Base-by-base conservation (phyloP, 2,329 filamentous ascomycete genomes). In the Aspergillus niger region DNA sequence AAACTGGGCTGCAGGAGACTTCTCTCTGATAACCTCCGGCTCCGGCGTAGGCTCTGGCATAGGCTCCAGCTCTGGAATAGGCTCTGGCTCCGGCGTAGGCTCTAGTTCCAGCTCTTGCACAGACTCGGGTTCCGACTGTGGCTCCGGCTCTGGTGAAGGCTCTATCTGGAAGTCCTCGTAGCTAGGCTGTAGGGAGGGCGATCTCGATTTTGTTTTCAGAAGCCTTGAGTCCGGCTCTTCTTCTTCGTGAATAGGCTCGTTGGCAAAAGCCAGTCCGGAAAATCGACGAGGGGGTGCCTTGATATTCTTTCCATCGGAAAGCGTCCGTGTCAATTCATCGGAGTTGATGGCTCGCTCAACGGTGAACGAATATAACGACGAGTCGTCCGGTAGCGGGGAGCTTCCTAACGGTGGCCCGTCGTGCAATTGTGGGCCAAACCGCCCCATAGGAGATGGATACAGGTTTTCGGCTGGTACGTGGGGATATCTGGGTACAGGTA, bases 321-420 rank as follows among this genome's bases (percentile, higher is more conserved):
- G 67, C n/a, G 71, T 74, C 39, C 75, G 69, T 64, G 73, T 72
- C 8, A 77, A 50, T 26, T 74, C 63, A 58, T 76, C 74, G 10
- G 73, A 69, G 32, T 77, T 71, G 44, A 77, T 67, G 48, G 75
- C 70, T 17, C 75, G 72, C 38, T 77, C 75, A 13, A 77, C 57
- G 17, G 63, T 66, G 66, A 70, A 77, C 2, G 75, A 77, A 2
- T 72, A 60, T 10, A 70, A 66, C 1, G 75, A 77, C 11, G 71
- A 69, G 47, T 74, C 74, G 54, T 76, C 75, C 8, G 73, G 58
- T 58, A 54, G 67, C 55, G 32, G 65, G 59, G 63, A 67, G 55
- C 65, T 70, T 22, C 59, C 49, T 13, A 62, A 50, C n/a, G 59
- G 57, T 10, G 54, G 50, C 26, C 62, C 55, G 17, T 65, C 54